Conservation (phyloP, 345 rosid species). For the Arabidopsis suecica region DNA sequence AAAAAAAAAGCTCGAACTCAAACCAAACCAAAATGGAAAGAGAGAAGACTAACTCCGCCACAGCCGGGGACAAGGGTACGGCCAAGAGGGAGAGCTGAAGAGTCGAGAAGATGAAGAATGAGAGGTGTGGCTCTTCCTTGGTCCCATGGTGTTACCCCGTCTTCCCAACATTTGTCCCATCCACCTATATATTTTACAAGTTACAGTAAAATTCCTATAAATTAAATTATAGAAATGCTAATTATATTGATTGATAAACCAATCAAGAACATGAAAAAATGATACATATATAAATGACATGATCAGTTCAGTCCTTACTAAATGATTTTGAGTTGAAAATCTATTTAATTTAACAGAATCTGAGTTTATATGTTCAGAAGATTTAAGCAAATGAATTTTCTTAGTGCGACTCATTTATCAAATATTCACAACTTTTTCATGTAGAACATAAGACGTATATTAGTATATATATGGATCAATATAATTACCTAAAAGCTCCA, state of each 20-base stretch:
- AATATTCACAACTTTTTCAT: not conserved
- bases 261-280: too few relatives aligned
- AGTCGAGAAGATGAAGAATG: slow-evolving; percentile 38
- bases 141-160: slow-evolving; percentile 48
- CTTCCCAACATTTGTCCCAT: slow-evolving; percentile 51
- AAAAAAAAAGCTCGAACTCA: too few relatives aligned
- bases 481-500: not conserved
- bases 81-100: slow-evolving; percentile 44
- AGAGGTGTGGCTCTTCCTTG: slow-evolving; percentile 48
- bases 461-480: not conserved
- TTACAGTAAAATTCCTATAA: not conserved
- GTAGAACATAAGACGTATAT: not conserved
- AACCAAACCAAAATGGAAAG: not conserved
- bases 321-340: too few relatives aligned
- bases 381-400: not conserved
- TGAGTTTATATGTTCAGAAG: not conserved
- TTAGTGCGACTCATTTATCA: not conserved
- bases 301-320: too few relatives aligned
- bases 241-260: not conserved
- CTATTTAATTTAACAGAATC: too few relatives aligned
- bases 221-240: not conserved
- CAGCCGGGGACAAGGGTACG: slow-evolving; percentile 49
- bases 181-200: slow-evolving; percentile 33
- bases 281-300: too few relatives aligned
- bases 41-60: slow-evolving; percentile 43